These are phyloP conservation scores for Colletotrichum cuscutae DNA, from an alignment of 2,329 filamentous ascomycete genomes.

Conservation along the genomic window DNA sequence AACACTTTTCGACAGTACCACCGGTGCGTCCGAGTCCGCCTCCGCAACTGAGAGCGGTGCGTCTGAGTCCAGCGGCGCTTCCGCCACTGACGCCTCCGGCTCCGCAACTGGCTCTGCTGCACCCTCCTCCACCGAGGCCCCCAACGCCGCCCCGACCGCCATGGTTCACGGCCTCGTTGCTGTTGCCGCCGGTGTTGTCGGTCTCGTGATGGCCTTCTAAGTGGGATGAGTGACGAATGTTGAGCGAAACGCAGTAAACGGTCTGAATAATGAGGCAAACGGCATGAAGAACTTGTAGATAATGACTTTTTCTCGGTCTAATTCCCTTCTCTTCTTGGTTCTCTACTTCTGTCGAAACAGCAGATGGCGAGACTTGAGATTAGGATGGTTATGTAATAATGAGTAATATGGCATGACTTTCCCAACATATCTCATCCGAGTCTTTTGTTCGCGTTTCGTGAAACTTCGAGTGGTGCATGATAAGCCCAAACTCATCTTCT, in stretches of 20 bases:
- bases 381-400: slow-evolving; percentile 1
- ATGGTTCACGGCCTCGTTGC: slow-evolving; percentile 6
- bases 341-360: not conserved
- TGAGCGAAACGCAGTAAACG: not conserved
- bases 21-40: not conserved
- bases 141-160: slow-evolving; percentile 16
- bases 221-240: not conserved
- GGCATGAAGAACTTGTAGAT: slow-evolving; percentile 5
- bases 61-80: slow-evolving; percentile 13
- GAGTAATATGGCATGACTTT: slow-evolving; percentile 2
- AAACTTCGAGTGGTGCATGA: not conserved
- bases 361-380: not conserved
- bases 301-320: not conserved
- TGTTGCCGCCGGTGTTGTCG: slow-evolving; percentile 10
- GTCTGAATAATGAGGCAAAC: not conserved
- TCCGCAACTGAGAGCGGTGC: slow-evolving; percentile 9
- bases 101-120: not conserved
- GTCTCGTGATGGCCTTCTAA: slow-evolving; percentile 20
- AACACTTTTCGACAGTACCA: slow-evolving; percentile 6
- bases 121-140: slow-evolving; percentile 20
- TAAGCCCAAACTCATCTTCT: not conserved
- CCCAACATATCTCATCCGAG: not conserved
- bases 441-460: not conserved
- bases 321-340: not conserved
- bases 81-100: slow-evolving; percentile 6